A percentile compares a stretch with the other conserved stretches of the same genome.
Conservation (phyloP, 108 stramenopile species). For the Pseudonitzschia multiseries region DNA sequence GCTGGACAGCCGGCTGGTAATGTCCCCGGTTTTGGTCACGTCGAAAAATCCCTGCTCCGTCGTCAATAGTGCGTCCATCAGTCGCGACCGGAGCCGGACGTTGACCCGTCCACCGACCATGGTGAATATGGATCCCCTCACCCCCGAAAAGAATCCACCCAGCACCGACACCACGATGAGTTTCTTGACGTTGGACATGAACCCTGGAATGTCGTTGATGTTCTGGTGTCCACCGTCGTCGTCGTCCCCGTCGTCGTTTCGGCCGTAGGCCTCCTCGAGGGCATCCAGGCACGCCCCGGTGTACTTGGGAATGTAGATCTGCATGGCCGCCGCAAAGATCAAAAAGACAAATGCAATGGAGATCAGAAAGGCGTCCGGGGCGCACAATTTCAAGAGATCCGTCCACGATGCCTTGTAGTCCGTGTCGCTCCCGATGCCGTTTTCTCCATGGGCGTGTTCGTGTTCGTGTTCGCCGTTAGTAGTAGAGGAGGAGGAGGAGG, state of each 20-base stretch:
- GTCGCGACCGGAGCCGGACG: constrained; percentile 53
- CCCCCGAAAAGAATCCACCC: constrained; percentile 71
- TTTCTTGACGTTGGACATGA: constrained; percentile 46
- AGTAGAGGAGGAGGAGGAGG: no score
- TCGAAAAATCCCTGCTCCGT: constrained; percentile 85
- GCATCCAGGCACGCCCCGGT: constrained; percentile 59
- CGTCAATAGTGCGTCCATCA: constrained; percentile 69
- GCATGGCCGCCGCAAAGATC: constrained; percentile 48
- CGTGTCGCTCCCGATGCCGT: constrained; percentile 53
- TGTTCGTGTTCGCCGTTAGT: no score
- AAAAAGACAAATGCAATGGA: constrained; percentile 52
- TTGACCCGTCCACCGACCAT: constrained; percentile 74
- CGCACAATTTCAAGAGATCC: constrained; percentile 43
- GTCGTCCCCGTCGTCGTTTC: constrained; percentile 20
- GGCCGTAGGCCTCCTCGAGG: constrained; percentile 33
- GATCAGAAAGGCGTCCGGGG: constrained; percentile 46
- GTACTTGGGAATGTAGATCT: constrained; percentile 53
- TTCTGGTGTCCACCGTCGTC: constrained; percentile 25
- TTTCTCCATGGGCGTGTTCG: constrained; percentile 32
- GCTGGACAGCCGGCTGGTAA: constrained; percentile 73
- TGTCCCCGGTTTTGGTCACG: constrained; percentile 75
- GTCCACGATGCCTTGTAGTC: constrained; percentile 50
- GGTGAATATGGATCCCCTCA: constrained; percentile 71
- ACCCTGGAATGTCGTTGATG: constrained; percentile 46
- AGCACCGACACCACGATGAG: constrained; percentile 47